Percentiles rank a stretch among this genome's conserved stretches.
Evolutionary conservation across 345 rosid species (phyloP).

Genomic region (Brassica incana): DNA sequence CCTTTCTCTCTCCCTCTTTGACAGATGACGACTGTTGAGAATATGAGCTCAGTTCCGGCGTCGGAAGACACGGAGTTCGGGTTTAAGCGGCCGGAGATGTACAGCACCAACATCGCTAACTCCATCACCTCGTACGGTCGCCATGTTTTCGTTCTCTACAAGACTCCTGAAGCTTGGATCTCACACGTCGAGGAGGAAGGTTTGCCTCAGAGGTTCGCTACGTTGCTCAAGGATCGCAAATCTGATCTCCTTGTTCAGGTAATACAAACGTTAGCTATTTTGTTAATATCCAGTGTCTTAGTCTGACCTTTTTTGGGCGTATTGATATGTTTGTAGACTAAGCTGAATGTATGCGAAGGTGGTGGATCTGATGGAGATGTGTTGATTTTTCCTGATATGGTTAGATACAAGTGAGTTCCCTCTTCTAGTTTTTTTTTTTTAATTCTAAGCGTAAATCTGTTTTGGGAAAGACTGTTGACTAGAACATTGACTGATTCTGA

Average conservation of each 20-base stretch:
- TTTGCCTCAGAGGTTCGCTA: constrained; percentile 63
- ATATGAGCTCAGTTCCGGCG: constrained; percentile 41
- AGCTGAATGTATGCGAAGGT: constrained; percentile 67
- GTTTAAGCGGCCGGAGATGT: constrained; percentile 82
- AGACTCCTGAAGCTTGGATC: constrained; percentile 64
- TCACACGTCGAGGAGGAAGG: constrained; percentile 66
- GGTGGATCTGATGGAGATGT: constrained; percentile 75
- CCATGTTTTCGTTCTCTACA: constrained; percentile 71
- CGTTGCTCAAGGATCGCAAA: constrained; percentile 70
- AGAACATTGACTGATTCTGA: background rate
- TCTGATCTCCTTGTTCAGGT: constrained; percentile 63
- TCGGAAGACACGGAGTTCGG: constrained; percentile 69
- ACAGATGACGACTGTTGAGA: constrained; percentile 49
- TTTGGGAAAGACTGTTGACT: background rate
- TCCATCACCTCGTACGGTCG: constrained; percentile 74
- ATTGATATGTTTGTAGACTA: constrained; percentile 44
- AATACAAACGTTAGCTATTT: background rate
- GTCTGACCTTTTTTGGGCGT: background rate
- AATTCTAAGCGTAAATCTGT: background rate
- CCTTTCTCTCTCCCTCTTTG: constrained; percentile 9
- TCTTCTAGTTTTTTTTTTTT: background rate
- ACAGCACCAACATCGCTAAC: constrained; percentile 57
- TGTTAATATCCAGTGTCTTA: background rate
- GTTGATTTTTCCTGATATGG: constrained; percentile 83
- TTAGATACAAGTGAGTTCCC: constrained; percentile 70